Percentiles rank a stretch among this genome's conserved stretches.
Evolutionary conservation across 768 basidiomycete genomes (phyloP).

Genomic region (Tylopilus plumbeoviolaceoides): DNA sequence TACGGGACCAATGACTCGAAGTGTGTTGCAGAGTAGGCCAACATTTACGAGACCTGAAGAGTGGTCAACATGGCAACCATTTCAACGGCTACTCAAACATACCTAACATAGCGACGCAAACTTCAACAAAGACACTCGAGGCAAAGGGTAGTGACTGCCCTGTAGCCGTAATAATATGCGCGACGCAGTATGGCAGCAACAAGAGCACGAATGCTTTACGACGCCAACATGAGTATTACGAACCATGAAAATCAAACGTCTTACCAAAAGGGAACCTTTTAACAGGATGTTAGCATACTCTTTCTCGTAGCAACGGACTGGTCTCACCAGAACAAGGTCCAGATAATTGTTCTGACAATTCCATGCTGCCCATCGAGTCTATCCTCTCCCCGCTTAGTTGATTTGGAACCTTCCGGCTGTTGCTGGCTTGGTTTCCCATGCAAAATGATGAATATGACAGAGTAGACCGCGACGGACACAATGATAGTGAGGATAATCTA

Average conservation of each 20-base stretch:
- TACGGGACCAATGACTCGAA: slow-evolving; percentile 55
- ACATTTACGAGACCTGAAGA: slow-evolving; percentile 60
- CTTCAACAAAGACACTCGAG: slow-evolving; percentile 45
- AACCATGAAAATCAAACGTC: slow-evolving; percentile 12
- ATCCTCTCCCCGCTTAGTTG: slow-evolving; percentile 45
- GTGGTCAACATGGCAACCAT: background rate
- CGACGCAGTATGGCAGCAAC: slow-evolving; percentile 56
- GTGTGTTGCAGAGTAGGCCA: slow-evolving; percentile 62
- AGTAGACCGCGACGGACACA: slow-evolving; percentile 53
- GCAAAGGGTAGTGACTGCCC: slow-evolving; percentile 46
- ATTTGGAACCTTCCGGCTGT: slow-evolving; percentile 45
- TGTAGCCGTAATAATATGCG: slow-evolving; percentile 44
- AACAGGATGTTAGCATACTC: slow-evolving; percentile 3
- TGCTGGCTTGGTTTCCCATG: slow-evolving; percentile 55
- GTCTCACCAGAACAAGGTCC: slow-evolving; percentile 67
- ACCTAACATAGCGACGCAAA: slow-evolving; percentile 55
- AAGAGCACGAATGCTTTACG: slow-evolving; percentile 53
- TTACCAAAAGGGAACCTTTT: slow-evolving; percentile 58
- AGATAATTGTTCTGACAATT: slow-evolving; percentile 58
- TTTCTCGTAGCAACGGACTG: background rate
- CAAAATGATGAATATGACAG: slow-evolving; percentile 57
- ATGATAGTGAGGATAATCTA: slow-evolving; percentile 57
- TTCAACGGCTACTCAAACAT: slow-evolving; percentile 16
- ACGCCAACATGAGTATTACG: slow-evolving; percentile 3
- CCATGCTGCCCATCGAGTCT: slow-evolving; percentile 48